Conservation (phyloP, 306 rosid species). For the Senna tora region DNA sequence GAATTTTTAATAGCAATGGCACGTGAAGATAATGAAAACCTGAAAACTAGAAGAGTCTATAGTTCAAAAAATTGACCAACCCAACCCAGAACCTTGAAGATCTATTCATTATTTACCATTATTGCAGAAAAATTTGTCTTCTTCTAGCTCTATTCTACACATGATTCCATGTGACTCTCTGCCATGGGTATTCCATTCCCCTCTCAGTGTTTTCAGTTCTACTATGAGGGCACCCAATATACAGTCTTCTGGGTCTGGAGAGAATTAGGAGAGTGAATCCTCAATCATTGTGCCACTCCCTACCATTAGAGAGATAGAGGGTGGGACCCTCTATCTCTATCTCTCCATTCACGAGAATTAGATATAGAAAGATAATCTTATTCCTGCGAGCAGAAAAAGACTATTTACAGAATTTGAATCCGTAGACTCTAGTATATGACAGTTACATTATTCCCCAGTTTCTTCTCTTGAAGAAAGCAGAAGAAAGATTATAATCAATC, state of each 20-base stretch:
- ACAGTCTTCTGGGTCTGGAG: no score
- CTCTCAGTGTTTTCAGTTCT: neutral
- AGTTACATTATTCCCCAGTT: neutral
- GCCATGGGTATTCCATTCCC: slow-evolving; percentile 1
- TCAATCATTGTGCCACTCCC: no score
- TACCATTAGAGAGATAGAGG: no score
- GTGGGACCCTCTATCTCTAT: no score
- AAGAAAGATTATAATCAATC: slow-evolving; percentile 4
- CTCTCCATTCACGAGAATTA: no score
- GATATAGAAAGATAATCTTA: no score
- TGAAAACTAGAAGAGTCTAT: slow-evolving; percentile 19
- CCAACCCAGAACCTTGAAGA: slow-evolving; percentile 16
- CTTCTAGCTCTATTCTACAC: slow-evolving; percentile 6
- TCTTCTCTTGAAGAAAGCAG: neutral
- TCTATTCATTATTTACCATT: slow-evolving; percentile 4
- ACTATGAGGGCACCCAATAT: no score
- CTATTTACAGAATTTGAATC: no score
- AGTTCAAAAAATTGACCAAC: neutral
- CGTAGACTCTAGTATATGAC: no score
- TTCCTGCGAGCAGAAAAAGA: no score
- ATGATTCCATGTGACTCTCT: slow-evolving; percentile 42
- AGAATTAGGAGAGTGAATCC: no score
- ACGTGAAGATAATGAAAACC: slow-evolving; percentile 25
- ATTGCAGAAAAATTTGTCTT: slow-evolving; percentile 4
- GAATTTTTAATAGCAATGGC: neutral